These are phyloP conservation scores for Ceratorhiza oryzae-sativae DNA, from an alignment of 1,284 basidiomycete genomes.

Conservation along the genomic window DNA sequence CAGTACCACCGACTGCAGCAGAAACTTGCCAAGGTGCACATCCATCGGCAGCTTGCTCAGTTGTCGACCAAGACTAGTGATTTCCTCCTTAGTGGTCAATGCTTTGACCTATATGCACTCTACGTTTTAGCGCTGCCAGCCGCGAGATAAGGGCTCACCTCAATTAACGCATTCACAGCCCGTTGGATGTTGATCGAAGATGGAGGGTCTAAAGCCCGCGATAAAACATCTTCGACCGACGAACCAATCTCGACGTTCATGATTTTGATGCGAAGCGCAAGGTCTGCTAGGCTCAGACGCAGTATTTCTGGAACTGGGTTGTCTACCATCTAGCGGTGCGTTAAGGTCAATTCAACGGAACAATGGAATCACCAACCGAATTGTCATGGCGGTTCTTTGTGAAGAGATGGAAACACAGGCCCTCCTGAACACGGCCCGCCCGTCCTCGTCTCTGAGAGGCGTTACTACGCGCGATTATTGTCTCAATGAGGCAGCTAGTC, in stretches of 20 bases:
- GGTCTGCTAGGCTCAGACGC: slow-evolving; percentile 90
- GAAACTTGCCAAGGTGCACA: slow-evolving; percentile 95
- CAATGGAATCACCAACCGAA: slow-evolving; percentile 53
- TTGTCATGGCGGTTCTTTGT: slow-evolving; percentile 87
- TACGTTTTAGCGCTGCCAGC: neutral
- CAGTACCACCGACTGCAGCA: slow-evolving; percentile 86
- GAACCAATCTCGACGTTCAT: slow-evolving; percentile 89
- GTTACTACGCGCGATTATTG: slow-evolving; percentile 92
- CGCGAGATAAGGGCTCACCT: slow-evolving; percentile 60
- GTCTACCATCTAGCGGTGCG: slow-evolving; percentile 73
- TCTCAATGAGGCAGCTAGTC: slow-evolving; percentile 90
- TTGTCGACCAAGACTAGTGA: slow-evolving; percentile 92
- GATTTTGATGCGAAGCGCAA: slow-evolving; percentile 96
- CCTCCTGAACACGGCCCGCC: slow-evolving; percentile 73
- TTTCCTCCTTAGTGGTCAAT: slow-evolving; percentile 85
- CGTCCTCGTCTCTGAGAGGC: slow-evolving; percentile 69
- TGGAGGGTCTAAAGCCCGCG: slow-evolving; percentile 90
- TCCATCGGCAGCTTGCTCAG: slow-evolving; percentile 94
- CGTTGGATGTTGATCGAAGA: slow-evolving; percentile 87
- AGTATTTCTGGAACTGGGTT: slow-evolving; percentile 97
- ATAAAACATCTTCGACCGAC: slow-evolving; percentile 90
- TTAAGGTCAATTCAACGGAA: slow-evolving; percentile 45
- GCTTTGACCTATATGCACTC: slow-evolving; percentile 70
- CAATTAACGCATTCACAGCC: slow-evolving; percentile 89
- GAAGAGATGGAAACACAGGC: slow-evolving; percentile 96